phyloP scores from a whole-genome alignment of 2,329 filamentous ascomycete genomes.

The Rosellinia necatrix region DNA sequence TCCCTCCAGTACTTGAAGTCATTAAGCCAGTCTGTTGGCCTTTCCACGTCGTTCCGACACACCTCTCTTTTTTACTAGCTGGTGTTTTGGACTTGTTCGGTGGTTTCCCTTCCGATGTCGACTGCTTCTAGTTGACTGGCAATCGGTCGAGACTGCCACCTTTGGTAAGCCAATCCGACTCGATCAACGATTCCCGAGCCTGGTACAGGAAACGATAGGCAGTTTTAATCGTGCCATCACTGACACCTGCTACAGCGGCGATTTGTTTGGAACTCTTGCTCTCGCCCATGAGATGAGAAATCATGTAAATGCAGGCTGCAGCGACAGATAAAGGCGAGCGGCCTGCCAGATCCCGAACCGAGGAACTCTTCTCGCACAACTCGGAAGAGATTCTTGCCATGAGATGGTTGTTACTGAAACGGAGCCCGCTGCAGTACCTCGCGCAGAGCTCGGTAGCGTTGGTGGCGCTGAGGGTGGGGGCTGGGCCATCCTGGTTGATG shows the following conservation, averaged over 20 bases:
- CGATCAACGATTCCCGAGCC: slow-evolving; percentile 74
- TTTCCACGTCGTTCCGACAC: too few species aligned
- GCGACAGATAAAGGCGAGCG: slow-evolving; percentile 93
- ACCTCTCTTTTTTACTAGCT: too few species aligned
- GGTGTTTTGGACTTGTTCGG: not conserved
- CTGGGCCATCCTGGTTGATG: slow-evolving; percentile 56
- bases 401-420: slow-evolving; percentile 70
- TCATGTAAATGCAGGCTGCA: slow-evolving; percentile 96
- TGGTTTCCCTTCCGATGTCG: not conserved
- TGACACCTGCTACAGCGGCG: slow-evolving; percentile 81
- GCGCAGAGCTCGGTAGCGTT: slow-evolving; percentile 83
- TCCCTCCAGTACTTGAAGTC: not conserved
- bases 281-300: slow-evolving; percentile 82
- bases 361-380: slow-evolving; percentile 77
- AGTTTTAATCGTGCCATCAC: slow-evolving; percentile 94
- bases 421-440: slow-evolving; percentile 86
- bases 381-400: slow-evolving; percentile 80
- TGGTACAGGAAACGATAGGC: slow-evolving; percentile 89
- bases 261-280: slow-evolving; percentile 85
- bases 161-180: slow-evolving; percentile 73
- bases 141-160: slow-evolving; percentile 73
- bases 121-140: slow-evolving; percentile 55
- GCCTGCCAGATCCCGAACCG: slow-evolving; percentile 81
- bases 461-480: slow-evolving; percentile 69
- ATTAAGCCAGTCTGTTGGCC: too few species aligned